phyloP scores from a whole-genome alignment of 179 eudicot species.

The Dionaea muscipula region DNA sequence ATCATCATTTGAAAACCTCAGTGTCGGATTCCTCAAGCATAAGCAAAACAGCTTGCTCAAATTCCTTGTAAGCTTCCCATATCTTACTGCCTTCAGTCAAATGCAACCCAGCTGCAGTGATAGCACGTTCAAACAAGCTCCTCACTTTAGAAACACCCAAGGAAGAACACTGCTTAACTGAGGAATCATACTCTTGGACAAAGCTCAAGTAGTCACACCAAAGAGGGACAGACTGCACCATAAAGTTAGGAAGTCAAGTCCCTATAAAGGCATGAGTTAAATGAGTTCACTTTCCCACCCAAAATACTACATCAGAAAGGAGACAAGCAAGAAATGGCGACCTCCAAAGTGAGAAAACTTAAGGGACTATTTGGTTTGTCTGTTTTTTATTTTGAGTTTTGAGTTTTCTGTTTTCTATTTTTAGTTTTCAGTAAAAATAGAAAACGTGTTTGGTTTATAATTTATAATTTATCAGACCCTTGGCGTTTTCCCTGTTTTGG shows the following conservation, averaged over 20 bases:
- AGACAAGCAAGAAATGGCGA: too few relatives aligned
- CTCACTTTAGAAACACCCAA: constrained; percentile 65
- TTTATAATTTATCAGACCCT: too few relatives aligned
- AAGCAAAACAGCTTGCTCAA: constrained; percentile 53
- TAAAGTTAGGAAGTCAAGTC: background rate
- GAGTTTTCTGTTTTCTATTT: too few relatives aligned
- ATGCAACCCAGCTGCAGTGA: constrained; percentile 83
- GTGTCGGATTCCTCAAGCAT: constrained; percentile 41
- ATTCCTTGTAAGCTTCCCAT: constrained; percentile 83
- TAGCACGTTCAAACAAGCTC: constrained; percentile 82
- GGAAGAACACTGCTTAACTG: constrained; percentile 46
- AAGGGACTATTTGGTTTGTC: too few relatives aligned
- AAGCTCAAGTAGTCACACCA: constrained; percentile 83
- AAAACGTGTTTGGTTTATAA: too few relatives aligned
- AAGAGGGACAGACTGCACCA: constrained; percentile 67
- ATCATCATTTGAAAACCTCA: constrained; percentile 32
- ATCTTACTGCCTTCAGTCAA: constrained; percentile 65
- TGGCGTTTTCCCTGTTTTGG: too few relatives aligned
- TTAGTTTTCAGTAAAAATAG: too few relatives aligned
- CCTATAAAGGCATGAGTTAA: too few relatives aligned
- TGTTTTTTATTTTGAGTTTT: too few relatives aligned
- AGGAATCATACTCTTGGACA: constrained; percentile 62
- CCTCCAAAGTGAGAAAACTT: too few relatives aligned
- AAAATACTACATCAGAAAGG: too few relatives aligned
- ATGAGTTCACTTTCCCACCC: too few relatives aligned